Evolutionary conservation across 2,329 filamentous ascomycete genomes (phyloP), one percentile per base, ranked within the genome.

Genomic region (Calycina herbarum): DNA sequence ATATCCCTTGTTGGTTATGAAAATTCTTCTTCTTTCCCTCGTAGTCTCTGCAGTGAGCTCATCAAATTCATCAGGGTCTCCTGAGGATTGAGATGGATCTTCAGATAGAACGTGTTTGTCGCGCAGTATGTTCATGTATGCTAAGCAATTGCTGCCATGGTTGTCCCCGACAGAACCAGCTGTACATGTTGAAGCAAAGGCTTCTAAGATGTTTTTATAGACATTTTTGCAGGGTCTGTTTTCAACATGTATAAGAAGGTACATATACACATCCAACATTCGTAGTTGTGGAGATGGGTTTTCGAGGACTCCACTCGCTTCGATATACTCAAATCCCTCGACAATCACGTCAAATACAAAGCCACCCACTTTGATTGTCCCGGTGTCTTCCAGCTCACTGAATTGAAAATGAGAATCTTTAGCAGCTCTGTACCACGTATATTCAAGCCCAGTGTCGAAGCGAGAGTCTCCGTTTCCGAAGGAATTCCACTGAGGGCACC

Each of bases 1-100:
- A 59, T 33, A 59, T n/a, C 57, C 57, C 17, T 59, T 38, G 24
- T 5, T 20, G 31, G 57, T 59, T 17, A 59, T 33, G 31, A 59
- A 59, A 11, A 33, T 4, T 57, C 51, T 29, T 45, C 40, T 17
- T 45, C 40, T 45, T 45, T 6, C 40, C 11, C 17, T 45, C 17
- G 40, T 45, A 6, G 13, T 45, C 40, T 45, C 40, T 45, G 40
- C 40, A 45, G 6, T 45, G 15, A 45, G 40, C 2, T 45, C 13
- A n/a, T 45, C 40, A 10, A 45, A 45, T n/a, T 45, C 40, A 17
- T 45, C 17, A n/a, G 40, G 40, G 13, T 45, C 15, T 17, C 40
- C 40, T 15, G 40, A 45, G 13, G 13, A 45, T 45, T 45, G 40
- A n/a, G 40, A 13, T 45, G 10, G 40, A 5, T 45, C 40, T 45